These are phyloP conservation scores for Myriosclerotinia scirpicola DNA, from an alignment of 2,329 filamentous ascomycete genomes.

Conservation along the genomic window DNA sequence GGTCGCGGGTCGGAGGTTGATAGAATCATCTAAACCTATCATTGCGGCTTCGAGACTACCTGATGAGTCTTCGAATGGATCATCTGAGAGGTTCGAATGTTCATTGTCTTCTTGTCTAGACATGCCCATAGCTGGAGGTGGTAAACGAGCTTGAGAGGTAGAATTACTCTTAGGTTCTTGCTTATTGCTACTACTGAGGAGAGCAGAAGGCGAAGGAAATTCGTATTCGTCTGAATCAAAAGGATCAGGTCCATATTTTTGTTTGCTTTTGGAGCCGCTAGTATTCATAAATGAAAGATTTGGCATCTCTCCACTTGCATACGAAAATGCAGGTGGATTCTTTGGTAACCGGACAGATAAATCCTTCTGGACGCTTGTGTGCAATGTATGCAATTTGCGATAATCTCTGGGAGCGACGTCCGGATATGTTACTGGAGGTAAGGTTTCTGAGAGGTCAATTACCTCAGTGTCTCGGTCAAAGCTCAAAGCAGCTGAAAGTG, in stretches of 20 bases:
- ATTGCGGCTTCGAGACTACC: constrained; percentile 35
- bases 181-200: constrained; percentile 31
- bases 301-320: constrained; percentile 31
- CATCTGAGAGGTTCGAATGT: neutral
- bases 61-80: constrained; percentile 16
- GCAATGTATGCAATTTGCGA: constrained; percentile 39
- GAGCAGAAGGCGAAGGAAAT: constrained; percentile 42
- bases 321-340: constrained; percentile 36
- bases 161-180: neutral
- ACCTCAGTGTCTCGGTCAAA: constrained; percentile 31
- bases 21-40: constrained; percentile 33
- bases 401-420: constrained; percentile 34
- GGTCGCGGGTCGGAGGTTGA: constrained; percentile 21
- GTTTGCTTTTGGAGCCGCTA: constrained; percentile 1
- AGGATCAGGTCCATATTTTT: constrained; percentile 15
- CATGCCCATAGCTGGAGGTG: constrained; percentile 14
- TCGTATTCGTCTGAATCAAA: constrained; percentile 36
- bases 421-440: constrained; percentile 27
- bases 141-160: neutral
- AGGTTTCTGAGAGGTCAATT: constrained; percentile 35
- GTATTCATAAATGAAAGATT: constrained; percentile 31
- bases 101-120: neutral
- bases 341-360: constrained; percentile 32
- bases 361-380: constrained; percentile 36
- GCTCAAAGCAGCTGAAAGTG: neutral